Evolutionary conservation across 106 monocot species (phyloP).

Genomic region (Hemerocallis citrina): DNA sequence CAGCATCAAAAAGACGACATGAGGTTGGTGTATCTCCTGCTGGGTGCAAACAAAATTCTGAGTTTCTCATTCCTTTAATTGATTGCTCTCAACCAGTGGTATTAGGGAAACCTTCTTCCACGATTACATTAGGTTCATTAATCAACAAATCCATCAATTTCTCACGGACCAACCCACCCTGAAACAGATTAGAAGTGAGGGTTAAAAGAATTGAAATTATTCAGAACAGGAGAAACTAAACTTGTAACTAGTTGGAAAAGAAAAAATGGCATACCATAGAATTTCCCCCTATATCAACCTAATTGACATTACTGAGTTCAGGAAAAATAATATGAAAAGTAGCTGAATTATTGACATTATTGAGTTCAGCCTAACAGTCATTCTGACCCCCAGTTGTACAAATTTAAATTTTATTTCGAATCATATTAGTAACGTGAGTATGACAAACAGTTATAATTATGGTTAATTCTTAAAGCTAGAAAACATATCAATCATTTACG

Average conservation of each 20-base stretch:
- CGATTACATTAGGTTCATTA: slow-evolving; percentile 56
- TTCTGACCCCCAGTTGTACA: too few species aligned
- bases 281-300: background rate
- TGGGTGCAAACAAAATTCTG: slow-evolving; percentile 93
- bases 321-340: too few species aligned
- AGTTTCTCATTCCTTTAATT: slow-evolving; percentile 79
- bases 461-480: too few species aligned
- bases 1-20: slow-evolving; percentile 89
- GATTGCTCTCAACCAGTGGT: slow-evolving; percentile 91
- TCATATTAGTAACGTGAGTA: too few species aligned
- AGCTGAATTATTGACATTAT: too few species aligned
- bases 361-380: too few species aligned
- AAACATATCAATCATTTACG: too few species aligned
- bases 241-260: too few species aligned
- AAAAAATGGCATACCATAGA: too few species aligned
- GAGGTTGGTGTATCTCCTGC: slow-evolving; percentile 98
- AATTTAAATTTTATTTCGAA: too few species aligned
- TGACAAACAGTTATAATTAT: too few species aligned
- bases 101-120: slow-evolving; percentile 98
- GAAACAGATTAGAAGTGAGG: slow-evolving; percentile 6
- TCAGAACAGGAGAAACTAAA: background rate
- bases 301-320: too few species aligned
- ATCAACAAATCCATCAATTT: slow-evolving; percentile 82
- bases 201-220: background rate
- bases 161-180: slow-evolving; percentile 85